phyloP scores from a whole-genome alignment of 1,284 basidiomycete genomes.

The Kwoniella shivajii region DNA sequence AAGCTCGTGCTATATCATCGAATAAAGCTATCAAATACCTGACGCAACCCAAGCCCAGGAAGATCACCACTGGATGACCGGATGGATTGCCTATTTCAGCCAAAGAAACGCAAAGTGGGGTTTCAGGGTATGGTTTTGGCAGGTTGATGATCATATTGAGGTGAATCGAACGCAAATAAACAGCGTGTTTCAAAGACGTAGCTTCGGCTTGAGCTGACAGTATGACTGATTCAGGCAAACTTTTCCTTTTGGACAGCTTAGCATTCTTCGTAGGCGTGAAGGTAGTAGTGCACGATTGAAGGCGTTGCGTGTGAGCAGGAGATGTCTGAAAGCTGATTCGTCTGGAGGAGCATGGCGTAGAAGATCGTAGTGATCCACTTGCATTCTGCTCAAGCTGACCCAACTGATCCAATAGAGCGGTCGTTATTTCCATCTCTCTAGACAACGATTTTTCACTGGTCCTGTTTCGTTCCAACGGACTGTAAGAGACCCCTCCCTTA shows the following conservation, averaged over 20 bases:
- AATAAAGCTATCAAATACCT: constrained; percentile 92
- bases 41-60: constrained; percentile 90
- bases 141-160: constrained; percentile 81
- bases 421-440: constrained; percentile 7
- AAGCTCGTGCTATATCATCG: constrained; percentile 88
- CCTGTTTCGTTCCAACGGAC: background rate
- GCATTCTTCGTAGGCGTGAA: constrained; percentile 1
- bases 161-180: constrained; percentile 76
- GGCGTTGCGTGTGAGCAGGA: background rate
- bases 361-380: constrained; percentile 3
- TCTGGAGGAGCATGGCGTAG: constrained; percentile 4
- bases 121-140: constrained; percentile 62
- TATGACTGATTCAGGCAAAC: constrained; percentile 2
- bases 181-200: constrained; percentile 38
- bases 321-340: constrained; percentile 1
- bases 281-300: background rate
- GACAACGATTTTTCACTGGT: constrained; percentile 4
- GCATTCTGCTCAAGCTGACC: constrained; percentile 19
- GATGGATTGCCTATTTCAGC: constrained; percentile 83
- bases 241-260: constrained; percentile 8
- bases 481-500: too few relatives aligned
- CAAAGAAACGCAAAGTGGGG: constrained; percentile 85
- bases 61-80: constrained; percentile 85
- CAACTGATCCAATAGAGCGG: constrained; percentile 23
- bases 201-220: constrained; percentile 2